Evolutionary conservation across 345 rosid species (phyloP).

Genomic region (Arabidopsis suecica): DNA sequence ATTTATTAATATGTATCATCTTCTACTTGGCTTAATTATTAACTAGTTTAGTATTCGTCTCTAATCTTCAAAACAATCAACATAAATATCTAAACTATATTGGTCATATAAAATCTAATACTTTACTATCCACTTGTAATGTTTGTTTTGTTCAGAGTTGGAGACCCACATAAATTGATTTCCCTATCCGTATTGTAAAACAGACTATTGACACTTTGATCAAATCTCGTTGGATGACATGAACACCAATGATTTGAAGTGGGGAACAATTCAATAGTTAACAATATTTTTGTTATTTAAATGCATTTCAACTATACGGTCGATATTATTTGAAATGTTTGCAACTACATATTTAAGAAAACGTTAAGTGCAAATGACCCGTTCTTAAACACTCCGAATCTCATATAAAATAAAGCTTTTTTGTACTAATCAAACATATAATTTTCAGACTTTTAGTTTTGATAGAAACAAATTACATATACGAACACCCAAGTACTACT

Average conservation of each 20-base stretch:
- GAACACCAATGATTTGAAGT: constrained; percentile 11
- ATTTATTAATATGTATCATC: neutral
- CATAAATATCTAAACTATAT: neutral
- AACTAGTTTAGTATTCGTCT: neutral
- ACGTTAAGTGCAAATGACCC: too few relatives aligned
- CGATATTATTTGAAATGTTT: too few relatives aligned
- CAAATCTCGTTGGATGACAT: constrained; percentile 7
- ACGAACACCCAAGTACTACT: neutral
- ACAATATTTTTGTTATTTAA: too few relatives aligned
- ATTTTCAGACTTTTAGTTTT: neutral
- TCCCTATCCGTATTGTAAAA: neutral
- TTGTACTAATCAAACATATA: neutral
- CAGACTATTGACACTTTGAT: neutral
- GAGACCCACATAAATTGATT: neutral
- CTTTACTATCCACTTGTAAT: neutral
- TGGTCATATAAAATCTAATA: neutral
- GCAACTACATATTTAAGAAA: neutral
- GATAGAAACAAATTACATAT: too few relatives aligned
- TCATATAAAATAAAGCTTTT: too few relatives aligned
- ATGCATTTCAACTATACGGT: neutral
- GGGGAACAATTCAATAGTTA: neutral
- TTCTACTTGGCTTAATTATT: neutral
- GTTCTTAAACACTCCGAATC: too few relatives aligned
- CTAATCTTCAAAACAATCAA: neutral
- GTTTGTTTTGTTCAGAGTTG: neutral